Percentiles rank a stretch among this genome's conserved stretches.
phyloP scores from a whole-genome alignment of 495 filamentous ascomycete species.

The Cercophora scortea region DNA sequence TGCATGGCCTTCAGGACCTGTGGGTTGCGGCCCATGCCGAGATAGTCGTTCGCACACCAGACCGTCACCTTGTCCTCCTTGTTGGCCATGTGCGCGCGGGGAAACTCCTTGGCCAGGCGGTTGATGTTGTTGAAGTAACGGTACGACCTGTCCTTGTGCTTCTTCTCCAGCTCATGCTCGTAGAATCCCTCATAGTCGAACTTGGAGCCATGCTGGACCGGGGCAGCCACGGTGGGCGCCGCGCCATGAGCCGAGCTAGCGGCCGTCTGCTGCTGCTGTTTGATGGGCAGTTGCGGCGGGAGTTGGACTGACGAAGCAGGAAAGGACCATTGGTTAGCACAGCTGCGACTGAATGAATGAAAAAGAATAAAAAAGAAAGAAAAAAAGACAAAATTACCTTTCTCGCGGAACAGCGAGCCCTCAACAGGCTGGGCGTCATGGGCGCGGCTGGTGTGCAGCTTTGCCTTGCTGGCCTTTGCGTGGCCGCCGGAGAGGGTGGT shows the following conservation, averaged over 20 bases:
- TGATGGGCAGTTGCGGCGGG: constrained; percentile 27
- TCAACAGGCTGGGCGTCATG: constrained; percentile 68
- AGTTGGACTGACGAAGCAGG: constrained; percentile 23
- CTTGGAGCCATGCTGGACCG: constrained; percentile 32
- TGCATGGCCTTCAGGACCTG: constrained; percentile 90
- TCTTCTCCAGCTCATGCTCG: constrained; percentile 82
- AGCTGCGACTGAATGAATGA: background rate
- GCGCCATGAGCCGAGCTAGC: constrained; percentile 9
- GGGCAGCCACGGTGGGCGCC: constrained; percentile 8
- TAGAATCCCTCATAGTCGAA: constrained; percentile 95
- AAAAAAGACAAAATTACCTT: constrained; percentile 35
- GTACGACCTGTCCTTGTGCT: constrained; percentile 99
- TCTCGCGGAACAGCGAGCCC: constrained; percentile 51
- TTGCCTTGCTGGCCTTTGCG: constrained; percentile 51
- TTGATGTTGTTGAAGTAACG: constrained; percentile 99
- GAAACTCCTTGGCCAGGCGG: constrained; percentile 91
- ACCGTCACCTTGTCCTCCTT: constrained; percentile 88
- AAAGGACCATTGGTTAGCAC: constrained; percentile 13
- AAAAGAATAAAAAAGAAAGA: no score
- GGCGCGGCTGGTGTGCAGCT: constrained; percentile 68
- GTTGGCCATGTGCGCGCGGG: constrained; percentile 81
- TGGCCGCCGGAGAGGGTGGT: constrained; percentile 34
- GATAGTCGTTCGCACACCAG: constrained; percentile 98
- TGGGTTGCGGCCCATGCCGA: constrained; percentile 92
- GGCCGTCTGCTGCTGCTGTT: constrained; percentile 27